These are phyloP conservation scores for Candida buenavistaensis DNA, from an alignment of 1,139 yeast genomes.

Conservation along the genomic window DNA sequence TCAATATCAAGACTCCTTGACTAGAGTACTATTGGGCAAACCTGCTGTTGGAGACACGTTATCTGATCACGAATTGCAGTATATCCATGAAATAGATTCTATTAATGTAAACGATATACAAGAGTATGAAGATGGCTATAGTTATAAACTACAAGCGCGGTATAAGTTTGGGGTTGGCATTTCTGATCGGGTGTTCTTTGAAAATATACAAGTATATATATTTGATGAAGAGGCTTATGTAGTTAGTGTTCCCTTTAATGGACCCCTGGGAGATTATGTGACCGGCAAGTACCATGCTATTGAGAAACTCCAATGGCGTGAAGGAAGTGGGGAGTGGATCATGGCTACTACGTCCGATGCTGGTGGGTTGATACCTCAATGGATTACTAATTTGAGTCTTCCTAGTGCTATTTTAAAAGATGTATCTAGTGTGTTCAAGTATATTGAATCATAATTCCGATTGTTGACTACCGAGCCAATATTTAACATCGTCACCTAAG, in stretches of 20 bases:
- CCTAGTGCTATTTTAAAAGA: constrained; percentile 63
- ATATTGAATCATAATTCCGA: constrained; percentile 1
- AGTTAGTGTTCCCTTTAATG: constrained; percentile 50
- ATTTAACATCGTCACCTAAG: constrained; percentile 45
- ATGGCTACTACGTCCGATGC: constrained; percentile 69
- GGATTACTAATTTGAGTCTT: constrained; percentile 57
- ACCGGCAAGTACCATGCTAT: constrained; percentile 57
- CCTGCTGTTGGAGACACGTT: too few relatives aligned
- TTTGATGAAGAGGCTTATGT: constrained; percentile 39
- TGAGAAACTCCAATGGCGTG: constrained; percentile 46
- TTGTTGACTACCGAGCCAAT: constrained; percentile 32
- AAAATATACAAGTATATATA: constrained; percentile 50
- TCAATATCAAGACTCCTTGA: too few relatives aligned
- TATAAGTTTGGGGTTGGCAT: constrained; percentile 55
- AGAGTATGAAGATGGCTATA: constrained; percentile 13
- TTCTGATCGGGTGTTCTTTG: constrained; percentile 54
- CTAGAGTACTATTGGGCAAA: too few relatives aligned
- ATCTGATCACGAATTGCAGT: constrained; percentile 35
- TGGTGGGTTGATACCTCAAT: constrained; percentile 65
- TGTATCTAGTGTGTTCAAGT: constrained; percentile 53
- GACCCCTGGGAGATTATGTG: constrained; percentile 24
- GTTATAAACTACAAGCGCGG: constrained; percentile 30
- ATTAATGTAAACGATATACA: constrained; percentile 12
- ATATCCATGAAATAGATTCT: constrained; percentile 32
- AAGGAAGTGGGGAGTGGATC: constrained; percentile 50